Base-by-base conservation (phyloP, 495 filamentous ascomycete species). In the Bombardia bombarda region DNA sequence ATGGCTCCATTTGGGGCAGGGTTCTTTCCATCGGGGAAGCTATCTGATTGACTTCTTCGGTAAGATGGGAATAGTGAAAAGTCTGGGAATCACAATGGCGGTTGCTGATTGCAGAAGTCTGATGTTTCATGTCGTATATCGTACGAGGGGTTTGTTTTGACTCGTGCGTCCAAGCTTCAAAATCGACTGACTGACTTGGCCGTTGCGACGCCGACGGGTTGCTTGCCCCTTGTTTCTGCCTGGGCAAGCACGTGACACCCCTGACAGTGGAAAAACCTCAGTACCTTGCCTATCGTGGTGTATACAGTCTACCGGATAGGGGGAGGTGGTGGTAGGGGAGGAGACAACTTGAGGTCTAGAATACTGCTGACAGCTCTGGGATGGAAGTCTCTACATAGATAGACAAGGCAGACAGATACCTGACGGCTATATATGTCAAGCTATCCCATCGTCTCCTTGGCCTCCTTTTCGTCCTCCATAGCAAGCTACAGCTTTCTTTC, bases 191-290 rank as follows among this genome's bases (percentile, higher is more conserved):
- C 26, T 28, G 26, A 10, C 26, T 10, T 28, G 26, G 26, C 26
- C 2, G n/a, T n/a, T n/a, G n/a, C n/a, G n/a, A n/a, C n/a, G n/a
- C n/a, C n/a, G n/a, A n/a, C n/a, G n/a, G n/a, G n/a, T n/a, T 35
- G 16, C 17, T 16, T 35, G 32, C 20, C 33, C 24, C 40, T 20
- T 32, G 43, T 38, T 33, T 21, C 33, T 23, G n/a, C n/a, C n/a
- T 22, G 16, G 34, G 2, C 18, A 14, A 7, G 42, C 55, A 58
- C 55, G 55, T 58, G 55, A 58, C 37, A 51, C 41, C 53, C 56
- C 52, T 56, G 44, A 40, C 23, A 45, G 36, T 7, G 7, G n/a
- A n/a, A n/a, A n/a, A n/a, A n/a, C n/a, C n/a, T n/a, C n/a, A n/a
- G n/a, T n/a, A n/a, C n/a, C n/a, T n/a, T n/a, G n/a, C n/a, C n/a